Evolutionary conservation across 768 basidiomycete species (phyloP).

Genomic region (Kockovaella imperatae): DNA sequence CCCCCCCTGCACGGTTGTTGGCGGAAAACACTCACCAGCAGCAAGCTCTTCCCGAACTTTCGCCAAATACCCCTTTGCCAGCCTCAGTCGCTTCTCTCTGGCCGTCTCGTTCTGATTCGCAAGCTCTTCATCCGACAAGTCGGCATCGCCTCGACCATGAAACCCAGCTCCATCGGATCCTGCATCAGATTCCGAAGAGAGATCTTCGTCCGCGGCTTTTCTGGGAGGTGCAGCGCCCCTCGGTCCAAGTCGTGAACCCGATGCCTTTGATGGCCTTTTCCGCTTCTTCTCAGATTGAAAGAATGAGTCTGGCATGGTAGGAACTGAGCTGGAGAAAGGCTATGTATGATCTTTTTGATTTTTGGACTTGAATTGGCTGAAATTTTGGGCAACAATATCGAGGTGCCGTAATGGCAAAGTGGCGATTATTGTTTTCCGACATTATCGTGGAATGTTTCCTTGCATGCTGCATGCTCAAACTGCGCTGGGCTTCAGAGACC

Average conservation of each 20-base stretch:
- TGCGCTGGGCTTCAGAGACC: too few species aligned
- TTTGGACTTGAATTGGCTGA: too few species aligned
- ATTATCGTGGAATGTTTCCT: too few species aligned
- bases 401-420: too few species aligned
- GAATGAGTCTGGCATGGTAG: conserved; percentile 76
- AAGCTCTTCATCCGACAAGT: conserved; percentile 57
- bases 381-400: too few species aligned
- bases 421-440: too few species aligned
- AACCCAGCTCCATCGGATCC: conserved; percentile 51
- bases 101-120: conserved; percentile 85
- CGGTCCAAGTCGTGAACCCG: conserved; percentile 40
- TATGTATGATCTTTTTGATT: too few species aligned
- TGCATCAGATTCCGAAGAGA: conserved; percentile 31
- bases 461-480: too few species aligned
- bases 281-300: conserved; percentile 52
- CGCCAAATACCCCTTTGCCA: conserved; percentile 85
- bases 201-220: conserved; percentile 29
- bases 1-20: neutral
- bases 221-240: conserved; percentile 27
- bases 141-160: conserved; percentile 53
- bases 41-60: conserved; percentile 68
- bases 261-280: conserved; percentile 51
- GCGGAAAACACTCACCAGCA: conserved; percentile 42
- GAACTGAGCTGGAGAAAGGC: too few species aligned
- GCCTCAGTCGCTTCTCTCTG: conserved; percentile 79